Evolutionary conservation across 805 yeast species (phyloP), one percentile per base, ranked within the genome.

Genomic region (Wickerhamomyces chaumierensis): DNA sequence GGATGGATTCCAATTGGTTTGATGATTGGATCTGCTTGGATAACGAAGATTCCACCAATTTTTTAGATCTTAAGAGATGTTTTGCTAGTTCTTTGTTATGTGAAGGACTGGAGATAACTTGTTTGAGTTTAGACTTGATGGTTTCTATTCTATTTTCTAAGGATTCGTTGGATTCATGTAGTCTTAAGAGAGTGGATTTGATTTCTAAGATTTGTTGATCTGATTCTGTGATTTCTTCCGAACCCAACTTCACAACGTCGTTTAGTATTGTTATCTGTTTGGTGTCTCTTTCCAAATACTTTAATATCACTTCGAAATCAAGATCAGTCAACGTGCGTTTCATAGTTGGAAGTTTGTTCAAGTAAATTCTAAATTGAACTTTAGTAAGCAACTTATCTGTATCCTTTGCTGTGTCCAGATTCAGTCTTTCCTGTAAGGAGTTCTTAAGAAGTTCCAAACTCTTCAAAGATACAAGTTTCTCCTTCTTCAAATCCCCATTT

Each of bases 1-100:
- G 48, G 2, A 69, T 56, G 5, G 56, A 46, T 36, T 57, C 61
- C 17, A 71, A 50, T 41, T 68, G 70, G 31, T 52, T 57, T 11
- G 56, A 48, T 31, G 61, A 53, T 5, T 45, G 49, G 20, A 62
- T 45, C 16, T 65, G 55, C 25, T 57, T 53, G 7, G 36, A 41
- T 36, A 65, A 47, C 18, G 63, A 53, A 8, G 50, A 52, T 28
- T 63, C 64, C 3, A 61, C 58, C n/a, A 62, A 38, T 36, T 56
- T 57, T 39, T 57, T 58, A 0, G 64, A 56, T 35, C 57, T 57
- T 21, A 65, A 42, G 18, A 61, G 50, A 36, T 53, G 58, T 39
- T 49, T 50, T 17, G 65, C 63, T 11, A 57, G 45, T 38, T 48
- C 50, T 44, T 38, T 60, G 43, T 39, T 38, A 15, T 25, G 14